Evolutionary conservation across 495 filamentous ascomycete genomes (phyloP), one percentile per base, ranked within the genome.

Genomic region (Pseudevernia furfuracea): DNA sequence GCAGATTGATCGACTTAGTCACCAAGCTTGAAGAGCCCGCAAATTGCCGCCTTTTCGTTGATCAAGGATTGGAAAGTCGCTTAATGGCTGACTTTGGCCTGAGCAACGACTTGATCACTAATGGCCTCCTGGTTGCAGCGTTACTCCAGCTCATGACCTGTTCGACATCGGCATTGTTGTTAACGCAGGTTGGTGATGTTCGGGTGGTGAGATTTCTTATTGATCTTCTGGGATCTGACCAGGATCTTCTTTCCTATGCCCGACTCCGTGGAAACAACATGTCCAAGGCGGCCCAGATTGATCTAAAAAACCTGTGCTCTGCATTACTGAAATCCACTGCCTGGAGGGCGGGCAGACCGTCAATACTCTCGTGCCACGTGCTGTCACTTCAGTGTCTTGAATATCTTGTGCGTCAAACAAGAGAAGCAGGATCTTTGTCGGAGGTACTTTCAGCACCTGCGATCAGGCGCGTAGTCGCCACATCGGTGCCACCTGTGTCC

Each of bases 31-130:
- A 84, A 56, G 82, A 93, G 28, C 82, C 84, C 59, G 73, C 77
- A 14, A 89, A 87, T 69, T 78, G 79, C 56, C 79, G 79, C n/a
- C 87, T 89, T 38, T 91, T 96, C 66, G 77, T 88, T 10, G 87
- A 93, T 56, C 84, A 88, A 65, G 84, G 83, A n/a, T 84, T 89
- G 57, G 88, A 88, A 61, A 79, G 80, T 48, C 82, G 83, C 38
- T 76, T 97, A 2, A 80, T 92, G 56, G 68, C 74, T 49, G 70
- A 68, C 58, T 65, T 73, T 25, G 67, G 69, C 48, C 66, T 61
- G 32, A 61, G 70, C 23, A 59, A 74, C 53, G 76, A 80, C 62
- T 43, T 73, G 23, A 65, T 79, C 19, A 71, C 73, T 7, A 61
- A 46, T 66, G 71, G 28, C 59, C 79, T 63, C 66, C 67, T 64